These are phyloP conservation scores for Capillidium rhysosporum DNA, from an alignment of 371 early-diverging fungal species.

Conservation along the genomic window DNA sequence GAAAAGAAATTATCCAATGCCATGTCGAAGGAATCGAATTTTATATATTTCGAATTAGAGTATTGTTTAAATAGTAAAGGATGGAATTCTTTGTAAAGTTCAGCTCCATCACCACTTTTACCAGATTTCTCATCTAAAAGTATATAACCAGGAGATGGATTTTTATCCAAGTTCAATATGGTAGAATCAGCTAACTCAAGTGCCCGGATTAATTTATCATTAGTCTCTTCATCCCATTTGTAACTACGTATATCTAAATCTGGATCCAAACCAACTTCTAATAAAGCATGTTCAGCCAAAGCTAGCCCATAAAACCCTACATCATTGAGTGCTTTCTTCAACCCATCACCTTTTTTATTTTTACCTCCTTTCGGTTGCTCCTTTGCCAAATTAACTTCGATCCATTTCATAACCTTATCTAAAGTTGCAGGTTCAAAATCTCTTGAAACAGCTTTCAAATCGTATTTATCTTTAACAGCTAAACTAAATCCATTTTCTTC, in stretches of 20 bases:
- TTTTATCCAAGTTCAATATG: slow-evolving; percentile 22
- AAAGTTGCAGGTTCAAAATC: slow-evolving; percentile 37
- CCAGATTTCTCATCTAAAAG: slow-evolving; percentile 10
- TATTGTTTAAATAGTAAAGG: slow-evolving; percentile 66
- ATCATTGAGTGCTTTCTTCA: slow-evolving; percentile 51
- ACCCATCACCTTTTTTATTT: slow-evolving; percentile 18
- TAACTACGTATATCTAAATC: slow-evolving; percentile 22
- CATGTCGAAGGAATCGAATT: slow-evolving; percentile 52
- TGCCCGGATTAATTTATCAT: slow-evolving; percentile 17
- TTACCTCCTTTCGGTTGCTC: not conserved
- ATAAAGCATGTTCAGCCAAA: slow-evolving; percentile 66
- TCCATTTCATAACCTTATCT: slow-evolving; percentile 20
- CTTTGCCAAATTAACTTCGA: slow-evolving; percentile 10
- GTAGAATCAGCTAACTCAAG: slow-evolving; percentile 31
- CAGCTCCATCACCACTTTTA: not conserved
- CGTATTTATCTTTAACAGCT: slow-evolving; percentile 65
- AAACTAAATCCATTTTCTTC: slow-evolving; percentile 16
- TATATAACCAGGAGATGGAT: slow-evolving; percentile 32
- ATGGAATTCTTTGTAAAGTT: slow-evolving; percentile 70
- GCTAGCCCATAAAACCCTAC: slow-evolving; percentile 71
- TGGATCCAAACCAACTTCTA: slow-evolving; percentile 45
- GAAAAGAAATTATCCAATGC: slow-evolving; percentile 87
- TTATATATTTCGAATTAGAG: slow-evolving; percentile 20
- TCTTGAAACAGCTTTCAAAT: slow-evolving; percentile 22
- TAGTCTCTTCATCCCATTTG: slow-evolving; percentile 16